phyloP scores from a whole-genome alignment of 2,329 filamentous ascomycete species.

The Fusarium sp. region DNA sequence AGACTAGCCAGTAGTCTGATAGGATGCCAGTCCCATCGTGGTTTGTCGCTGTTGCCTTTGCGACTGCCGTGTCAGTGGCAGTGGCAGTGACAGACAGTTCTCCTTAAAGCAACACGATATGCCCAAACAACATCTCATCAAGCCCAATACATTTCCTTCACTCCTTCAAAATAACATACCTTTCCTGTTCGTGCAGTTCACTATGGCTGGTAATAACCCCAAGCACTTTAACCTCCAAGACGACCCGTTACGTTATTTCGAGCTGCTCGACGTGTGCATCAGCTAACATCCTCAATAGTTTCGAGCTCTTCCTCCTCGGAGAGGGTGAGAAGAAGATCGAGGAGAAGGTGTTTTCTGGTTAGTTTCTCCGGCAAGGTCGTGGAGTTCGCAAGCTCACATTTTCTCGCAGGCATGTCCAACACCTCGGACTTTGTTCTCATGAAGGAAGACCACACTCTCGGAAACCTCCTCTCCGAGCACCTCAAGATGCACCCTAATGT shows the following conservation, averaged over 20 bases:
- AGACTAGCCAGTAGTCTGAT: neutral
- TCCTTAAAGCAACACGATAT: neutral
- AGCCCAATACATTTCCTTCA: neutral
- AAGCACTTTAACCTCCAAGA: slow-evolving; percentile 56
- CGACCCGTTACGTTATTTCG: slow-evolving; percentile 49
- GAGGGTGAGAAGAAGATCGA: slow-evolving; percentile 95
- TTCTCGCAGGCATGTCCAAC: slow-evolving; percentile 78
- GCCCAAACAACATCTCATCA: neutral
- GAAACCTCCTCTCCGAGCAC: slow-evolving; percentile 87
- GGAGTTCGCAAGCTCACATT: slow-evolving; percentile 3
- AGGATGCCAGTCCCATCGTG: neutral
- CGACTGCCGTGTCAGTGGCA: slow-evolving; percentile 20
- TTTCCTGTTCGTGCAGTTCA: slow-evolving; percentile 2
- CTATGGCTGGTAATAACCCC: slow-evolving; percentile 54
- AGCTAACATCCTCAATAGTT: slow-evolving; percentile 65
- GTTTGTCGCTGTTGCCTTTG: neutral
- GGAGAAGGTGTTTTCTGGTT: slow-evolving; percentile 89
- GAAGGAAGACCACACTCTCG: slow-evolving; percentile 97
- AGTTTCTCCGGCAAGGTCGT: slow-evolving; percentile 50
- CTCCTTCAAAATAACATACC: neutral
- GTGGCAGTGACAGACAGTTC: slow-evolving; percentile 15
- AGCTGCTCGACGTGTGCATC: neutral
- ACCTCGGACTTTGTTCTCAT: slow-evolving; percentile 95
- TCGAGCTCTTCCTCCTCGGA: slow-evolving; percentile 90
- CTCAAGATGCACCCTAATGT: slow-evolving; percentile 88